phyloP scores from a whole-genome alignment of 805 yeast genomes.

The Ogataea nakhonphanomensis region DNA sequence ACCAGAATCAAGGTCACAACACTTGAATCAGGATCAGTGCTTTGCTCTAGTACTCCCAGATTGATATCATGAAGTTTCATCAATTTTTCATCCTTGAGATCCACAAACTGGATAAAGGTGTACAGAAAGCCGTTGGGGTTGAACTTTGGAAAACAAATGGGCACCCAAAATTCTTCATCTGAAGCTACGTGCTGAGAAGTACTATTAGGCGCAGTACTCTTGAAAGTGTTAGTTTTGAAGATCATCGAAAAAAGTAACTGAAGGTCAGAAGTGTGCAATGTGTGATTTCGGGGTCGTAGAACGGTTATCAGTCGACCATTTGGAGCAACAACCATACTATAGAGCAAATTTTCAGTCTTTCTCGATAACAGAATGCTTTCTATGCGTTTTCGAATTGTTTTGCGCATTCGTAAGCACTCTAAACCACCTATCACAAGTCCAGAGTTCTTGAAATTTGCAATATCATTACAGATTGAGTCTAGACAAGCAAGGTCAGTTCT shows the following conservation, averaged over 20 bases:
- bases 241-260: constrained; percentile 71
- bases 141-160: constrained; percentile 87
- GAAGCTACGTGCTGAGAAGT: constrained; percentile 24
- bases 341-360: constrained; percentile 56
- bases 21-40: constrained; percentile 21
- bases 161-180: constrained; percentile 85
- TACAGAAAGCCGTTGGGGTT: constrained; percentile 85
- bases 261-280: constrained; percentile 77
- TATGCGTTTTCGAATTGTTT: constrained; percentile 54
- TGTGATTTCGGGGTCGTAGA: constrained; percentile 73
- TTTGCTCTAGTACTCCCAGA: constrained; percentile 15
- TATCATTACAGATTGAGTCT: constrained; percentile 55
- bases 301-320: constrained; percentile 65
- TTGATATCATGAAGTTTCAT: constrained; percentile 31
- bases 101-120: constrained; percentile 66
- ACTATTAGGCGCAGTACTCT: constrained; percentile 30
- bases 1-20: constrained; percentile 44
- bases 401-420: constrained; percentile 58
- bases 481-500: constrained; percentile 71
- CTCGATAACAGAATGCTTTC: constrained; percentile 50
- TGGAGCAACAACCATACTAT: constrained; percentile 68
- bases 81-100: constrained; percentile 32
- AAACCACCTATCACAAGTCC: constrained; percentile 62
- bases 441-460: constrained; percentile 51
- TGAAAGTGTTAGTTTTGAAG: constrained; percentile 51